Evolutionary conservation across 441 rosid species (phyloP).

Genomic region (Bocquillonia castaneifolia): DNA sequence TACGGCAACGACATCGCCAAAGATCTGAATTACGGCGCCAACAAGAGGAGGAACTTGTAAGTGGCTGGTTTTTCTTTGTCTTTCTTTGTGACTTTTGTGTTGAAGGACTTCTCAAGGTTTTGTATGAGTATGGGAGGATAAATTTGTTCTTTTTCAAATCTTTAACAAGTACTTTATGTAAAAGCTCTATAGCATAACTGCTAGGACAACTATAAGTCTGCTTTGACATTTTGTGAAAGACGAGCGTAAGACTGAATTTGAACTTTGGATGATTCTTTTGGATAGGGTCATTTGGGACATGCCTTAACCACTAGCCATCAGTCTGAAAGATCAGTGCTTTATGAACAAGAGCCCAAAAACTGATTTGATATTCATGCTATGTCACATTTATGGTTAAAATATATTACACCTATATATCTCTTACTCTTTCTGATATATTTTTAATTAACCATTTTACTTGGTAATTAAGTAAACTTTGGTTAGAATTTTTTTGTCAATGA

Average conservation of each 20-base stretch:
- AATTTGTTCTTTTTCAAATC: not conserved
- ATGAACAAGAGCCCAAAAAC: not conserved
- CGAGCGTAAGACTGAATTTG: not conserved
- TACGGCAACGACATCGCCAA: slow-evolving; percentile 60
- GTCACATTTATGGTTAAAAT: too few relatives aligned
- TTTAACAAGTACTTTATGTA: not conserved
- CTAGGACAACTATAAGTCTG: not conserved
- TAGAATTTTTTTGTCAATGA: not conserved
- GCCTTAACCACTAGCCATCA: too few relatives aligned
- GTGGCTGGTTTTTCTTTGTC: slow-evolving; percentile 28
- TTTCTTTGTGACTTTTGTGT: not conserved
- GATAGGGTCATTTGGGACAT: not conserved
- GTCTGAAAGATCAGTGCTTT: not conserved
- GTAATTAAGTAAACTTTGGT: too few relatives aligned
- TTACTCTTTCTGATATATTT: not conserved
- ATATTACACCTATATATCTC: too few relatives aligned
- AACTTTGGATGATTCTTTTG: not conserved
- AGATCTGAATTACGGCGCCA: slow-evolving; percentile 56
- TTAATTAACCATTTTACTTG: not conserved
- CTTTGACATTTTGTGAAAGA: not conserved
- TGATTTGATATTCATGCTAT: not conserved
- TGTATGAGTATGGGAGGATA: not conserved
- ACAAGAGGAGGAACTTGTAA: slow-evolving; percentile 76
- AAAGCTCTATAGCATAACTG: not conserved
- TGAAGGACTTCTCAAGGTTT: slow-evolving; percentile 1